These are phyloP conservation scores for Aspergillus glaucus DNA, from an alignment of 2,329 filamentous ascomycete genomes.

Conservation along the genomic window DNA sequence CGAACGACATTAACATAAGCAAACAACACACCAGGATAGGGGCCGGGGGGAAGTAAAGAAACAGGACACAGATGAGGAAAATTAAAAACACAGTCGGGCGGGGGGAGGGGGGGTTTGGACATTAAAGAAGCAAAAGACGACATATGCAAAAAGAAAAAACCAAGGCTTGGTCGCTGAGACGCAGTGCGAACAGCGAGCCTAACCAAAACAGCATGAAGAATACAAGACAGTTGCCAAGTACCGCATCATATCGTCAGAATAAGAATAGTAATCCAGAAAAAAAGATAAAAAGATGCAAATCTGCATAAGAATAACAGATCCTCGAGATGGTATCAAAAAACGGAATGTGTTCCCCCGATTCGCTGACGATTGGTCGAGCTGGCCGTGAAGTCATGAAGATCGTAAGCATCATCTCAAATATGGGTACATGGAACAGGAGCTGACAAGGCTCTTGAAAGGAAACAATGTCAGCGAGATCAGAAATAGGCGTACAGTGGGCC, in stretches of 20 bases:
- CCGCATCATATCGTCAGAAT: slow-evolving; percentile 13
- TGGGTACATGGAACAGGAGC: slow-evolving; percentile 27
- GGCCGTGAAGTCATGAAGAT: slow-evolving; percentile 26
- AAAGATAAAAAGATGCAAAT: slow-evolving; percentile 16
- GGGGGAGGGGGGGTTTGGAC: background rate
- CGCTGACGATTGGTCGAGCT: slow-evolving; percentile 18
- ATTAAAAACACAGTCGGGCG: slow-evolving; percentile 7
- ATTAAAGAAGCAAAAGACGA: slow-evolving; percentile 1
- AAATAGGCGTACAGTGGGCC: slow-evolving; percentile 29
- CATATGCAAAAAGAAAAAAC: background rate
- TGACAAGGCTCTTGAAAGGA: slow-evolving; percentile 8
- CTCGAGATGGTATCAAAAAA: slow-evolving; percentile 18
- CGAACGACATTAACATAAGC: background rate
- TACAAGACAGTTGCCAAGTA: slow-evolving; percentile 16
- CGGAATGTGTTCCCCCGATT: slow-evolving; percentile 12
- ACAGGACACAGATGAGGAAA: slow-evolving; percentile 1
- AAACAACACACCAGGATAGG: slow-evolving; percentile 3
- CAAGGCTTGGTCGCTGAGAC: background rate
- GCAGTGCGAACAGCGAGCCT: slow-evolving; percentile 1
- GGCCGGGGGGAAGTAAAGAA: slow-evolving; percentile 3
- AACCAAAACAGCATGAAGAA: slow-evolving; percentile 4
- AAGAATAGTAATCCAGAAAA: slow-evolving; percentile 8
- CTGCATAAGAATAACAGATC: slow-evolving; percentile 15
- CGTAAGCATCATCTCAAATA: slow-evolving; percentile 33
- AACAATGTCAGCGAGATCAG: slow-evolving; percentile 16